Evolutionary conservation across 148 eudicot genomes (phyloP), one percentile per base, ranked within the genome.

Genomic region (Camellia lanceoleosa): DNA sequence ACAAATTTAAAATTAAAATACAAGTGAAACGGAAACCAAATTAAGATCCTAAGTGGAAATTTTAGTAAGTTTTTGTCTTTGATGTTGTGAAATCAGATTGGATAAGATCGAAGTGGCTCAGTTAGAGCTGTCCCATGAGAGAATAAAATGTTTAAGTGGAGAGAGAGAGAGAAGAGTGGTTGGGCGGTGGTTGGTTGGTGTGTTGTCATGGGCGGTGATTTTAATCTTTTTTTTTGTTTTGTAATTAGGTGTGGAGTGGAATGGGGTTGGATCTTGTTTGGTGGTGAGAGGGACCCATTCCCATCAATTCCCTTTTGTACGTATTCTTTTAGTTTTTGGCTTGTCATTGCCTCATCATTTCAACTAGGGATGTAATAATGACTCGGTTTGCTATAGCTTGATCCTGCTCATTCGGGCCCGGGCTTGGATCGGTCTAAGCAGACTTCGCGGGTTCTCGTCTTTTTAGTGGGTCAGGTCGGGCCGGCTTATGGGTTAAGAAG

Each of bases 181-280:
- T 7, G 43, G 71, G 52, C 12, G 71, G 71, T 64, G 76, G 76
- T 55, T 46, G 43, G 71, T 30, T 13, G 71, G 71, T 64, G 76
- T 62, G 30, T 46, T 75, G 60, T 16, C 59, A 3, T 20, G 46
- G 61, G 71, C 70, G 70, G 56, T 76, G 68, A 20, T 6, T 76
- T 62, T 62, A 10, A 64, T 47, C 8, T 46, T 30, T 30, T 30
- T 30, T 30, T 30, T 18, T 51, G 6, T 11, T 72, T 76, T 63
- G 52, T 30, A 30, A 30, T 30, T 30, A 30, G 8, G 30, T 46
- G 43, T 46, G 58, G 44, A 76, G 47, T 63, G 41, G 58, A 43
- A 47, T 11, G 52, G 30, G 44, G 58, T 64, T 11, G 52, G 30
- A 3, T 16, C 14, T 9, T 5, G 38, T 46, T 44, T 46, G 69